phyloP scores from a whole-genome alignment of 768 basidiomycete species.

The Sporobolomyces phaffii region DNA sequence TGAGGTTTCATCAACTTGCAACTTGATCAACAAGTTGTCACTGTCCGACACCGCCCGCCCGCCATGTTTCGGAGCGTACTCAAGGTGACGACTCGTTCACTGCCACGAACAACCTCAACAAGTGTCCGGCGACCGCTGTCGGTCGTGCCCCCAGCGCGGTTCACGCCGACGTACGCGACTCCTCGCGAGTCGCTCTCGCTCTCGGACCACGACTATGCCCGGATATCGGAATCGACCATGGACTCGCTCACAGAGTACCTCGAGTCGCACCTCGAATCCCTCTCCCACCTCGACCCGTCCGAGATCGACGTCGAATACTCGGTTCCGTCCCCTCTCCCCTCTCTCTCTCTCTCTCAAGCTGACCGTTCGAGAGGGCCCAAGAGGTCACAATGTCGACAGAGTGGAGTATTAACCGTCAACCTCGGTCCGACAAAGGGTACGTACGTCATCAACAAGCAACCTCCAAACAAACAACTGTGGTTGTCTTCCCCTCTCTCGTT shows the following conservation, averaged over 20 bases:
- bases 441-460: constrained; percentile 95
- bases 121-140: too few relatives aligned
- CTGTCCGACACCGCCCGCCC: too few relatives aligned
- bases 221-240: constrained; percentile 70
- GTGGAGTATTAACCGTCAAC: constrained; percentile 79
- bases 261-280: constrained; percentile 56
- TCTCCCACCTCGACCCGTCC: constrained; percentile 54
- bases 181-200: constrained; percentile 50
- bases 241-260: constrained; percentile 64
- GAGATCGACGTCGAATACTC: constrained; percentile 83
- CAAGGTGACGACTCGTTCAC: too few relatives aligned
- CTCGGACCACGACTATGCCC: constrained; percentile 63
- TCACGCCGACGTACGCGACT: too few relatives aligned
- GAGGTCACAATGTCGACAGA: constrained; percentile 51
- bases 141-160: too few relatives aligned
- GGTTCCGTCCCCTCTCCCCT: constrained; percentile 53
- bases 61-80: too few relatives aligned
- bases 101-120: too few relatives aligned
- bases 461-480: constrained; percentile 96
- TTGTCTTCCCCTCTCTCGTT: constrained; percentile 81
- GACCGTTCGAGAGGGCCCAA: background rate
- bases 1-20: too few relatives aligned
- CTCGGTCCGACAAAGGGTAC: constrained; percentile 66
- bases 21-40: too few relatives aligned
- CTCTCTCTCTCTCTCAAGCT: background rate